These are phyloP conservation scores for Multifurca ochricompacta DNA, from an alignment of 768 basidiomycete genomes.

Conservation along the genomic window DNA sequence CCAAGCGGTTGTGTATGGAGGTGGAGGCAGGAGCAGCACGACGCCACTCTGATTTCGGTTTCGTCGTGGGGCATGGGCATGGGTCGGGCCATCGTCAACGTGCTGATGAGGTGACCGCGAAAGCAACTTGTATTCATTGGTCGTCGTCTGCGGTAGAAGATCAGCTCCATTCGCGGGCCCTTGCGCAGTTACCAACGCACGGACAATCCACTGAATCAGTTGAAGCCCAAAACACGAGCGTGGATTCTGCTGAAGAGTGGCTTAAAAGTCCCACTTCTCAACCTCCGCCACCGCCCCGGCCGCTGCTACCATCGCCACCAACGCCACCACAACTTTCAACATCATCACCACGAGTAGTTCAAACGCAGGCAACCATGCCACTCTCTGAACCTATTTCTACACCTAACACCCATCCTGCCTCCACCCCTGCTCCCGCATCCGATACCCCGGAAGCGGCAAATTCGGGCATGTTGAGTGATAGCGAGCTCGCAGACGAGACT, in stretches of 20 bases:
- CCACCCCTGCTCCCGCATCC: neutral
- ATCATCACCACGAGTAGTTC: neutral
- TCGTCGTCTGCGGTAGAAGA: neutral
- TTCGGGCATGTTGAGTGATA: slow-evolving; percentile 8
- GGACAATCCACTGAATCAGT: too few relatives aligned
- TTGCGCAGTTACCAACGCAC: neutral
- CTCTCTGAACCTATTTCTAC: neutral
- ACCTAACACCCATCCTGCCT: too few relatives aligned
- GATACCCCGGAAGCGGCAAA: neutral
- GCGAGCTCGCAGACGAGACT: slow-evolving; percentile 12
- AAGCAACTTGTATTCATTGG: too few relatives aligned
- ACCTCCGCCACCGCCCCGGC: too few relatives aligned
- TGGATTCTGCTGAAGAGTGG: neutral
- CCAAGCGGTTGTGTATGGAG: too few relatives aligned
- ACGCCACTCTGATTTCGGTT: too few relatives aligned
- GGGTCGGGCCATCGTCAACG: neutral
- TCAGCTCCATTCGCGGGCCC: neutral
- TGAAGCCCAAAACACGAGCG: too few relatives aligned
- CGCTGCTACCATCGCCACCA: too few relatives aligned
- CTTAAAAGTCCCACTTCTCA: neutral
- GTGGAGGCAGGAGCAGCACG: too few relatives aligned
- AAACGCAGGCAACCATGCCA: neutral
- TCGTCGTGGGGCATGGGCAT: too few relatives aligned
- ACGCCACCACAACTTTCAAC: too few relatives aligned
- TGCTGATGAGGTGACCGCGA: neutral